phyloP scores from a whole-genome alignment of 2,329 filamentous ascomycete species.

The Trichoderma atroviride region DNA sequence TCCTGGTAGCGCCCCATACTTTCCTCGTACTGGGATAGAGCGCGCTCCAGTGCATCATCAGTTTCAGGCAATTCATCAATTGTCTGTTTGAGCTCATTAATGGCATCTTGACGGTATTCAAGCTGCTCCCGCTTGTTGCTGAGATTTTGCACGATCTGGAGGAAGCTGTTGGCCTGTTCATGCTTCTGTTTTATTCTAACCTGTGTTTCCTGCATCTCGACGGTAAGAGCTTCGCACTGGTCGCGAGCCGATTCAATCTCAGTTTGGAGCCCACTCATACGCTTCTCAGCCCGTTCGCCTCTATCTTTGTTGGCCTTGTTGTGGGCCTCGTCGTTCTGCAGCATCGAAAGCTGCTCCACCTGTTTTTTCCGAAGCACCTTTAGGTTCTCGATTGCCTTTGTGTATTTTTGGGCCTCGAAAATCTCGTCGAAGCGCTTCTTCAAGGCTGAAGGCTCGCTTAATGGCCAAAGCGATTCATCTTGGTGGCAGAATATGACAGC shows the following conservation, averaged over 20 bases:
- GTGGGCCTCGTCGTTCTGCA: constrained; percentile 74
- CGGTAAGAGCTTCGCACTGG: constrained; percentile 60
- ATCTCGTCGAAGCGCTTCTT: constrained; percentile 98
- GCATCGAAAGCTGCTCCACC: constrained; percentile 70
- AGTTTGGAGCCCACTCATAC: constrained; percentile 63
- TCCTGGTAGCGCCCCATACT: constrained; percentile 67
- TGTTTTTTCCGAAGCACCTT: constrained; percentile 84
- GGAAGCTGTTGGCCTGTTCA: constrained; percentile 72
- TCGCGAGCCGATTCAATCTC: constrained; percentile 66
- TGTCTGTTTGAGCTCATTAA: constrained; percentile 69
- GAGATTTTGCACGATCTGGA: constrained; percentile 73
- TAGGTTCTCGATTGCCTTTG: constrained; percentile 94
- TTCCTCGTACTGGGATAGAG: constrained; percentile 76
- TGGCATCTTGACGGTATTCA: constrained; percentile 67
- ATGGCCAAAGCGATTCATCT: constrained; percentile 95
- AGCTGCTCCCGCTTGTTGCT: constrained; percentile 76
- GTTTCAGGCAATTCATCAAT: constrained; percentile 78
- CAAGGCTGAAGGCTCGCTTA: constrained; percentile 81
- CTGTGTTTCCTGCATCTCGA: constrained; percentile 63
- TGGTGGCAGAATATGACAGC: constrained; percentile 98
- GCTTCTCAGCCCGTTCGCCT: constrained; percentile 71
- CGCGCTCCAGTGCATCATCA: constrained; percentile 72
- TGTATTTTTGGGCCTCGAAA: constrained; percentile 95
- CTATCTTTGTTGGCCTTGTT: constrained; percentile 84
- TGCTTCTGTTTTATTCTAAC: constrained; percentile 66